Evolutionary conservation across 2,329 filamentous ascomycete species (phyloP).

Genomic region (Exophiala spinifera): DNA sequence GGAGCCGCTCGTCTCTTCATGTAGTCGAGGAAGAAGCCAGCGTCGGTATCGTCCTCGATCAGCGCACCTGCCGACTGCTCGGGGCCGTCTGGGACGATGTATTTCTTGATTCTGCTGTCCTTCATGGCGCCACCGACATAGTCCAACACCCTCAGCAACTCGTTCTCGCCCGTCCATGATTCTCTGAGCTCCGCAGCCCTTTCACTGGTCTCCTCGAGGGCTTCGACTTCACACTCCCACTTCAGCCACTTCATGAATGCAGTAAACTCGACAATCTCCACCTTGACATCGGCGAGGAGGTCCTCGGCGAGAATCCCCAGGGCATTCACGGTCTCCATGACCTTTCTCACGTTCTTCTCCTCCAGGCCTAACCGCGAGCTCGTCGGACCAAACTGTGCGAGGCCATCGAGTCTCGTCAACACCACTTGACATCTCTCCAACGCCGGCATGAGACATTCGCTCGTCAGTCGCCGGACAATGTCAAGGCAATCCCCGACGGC

Average conservation of each 20-base stretch:
- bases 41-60: conserved; percentile 25
- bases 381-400: conserved; percentile 74
- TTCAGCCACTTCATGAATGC: conserved; percentile 82
- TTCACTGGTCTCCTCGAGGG: conserved; percentile 58
- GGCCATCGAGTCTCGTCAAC: conserved; percentile 75
- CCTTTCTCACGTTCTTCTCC: conserved; percentile 52
- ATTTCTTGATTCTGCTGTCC: conserved; percentile 34
- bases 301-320: conserved; percentile 73
- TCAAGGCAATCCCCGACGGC: conserved; percentile 74
- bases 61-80: conserved; percentile 3
- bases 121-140: conserved; percentile 62
- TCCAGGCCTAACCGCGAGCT: conserved; percentile 66
- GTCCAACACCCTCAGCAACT: conserved; percentile 67
- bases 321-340: conserved; percentile 69
- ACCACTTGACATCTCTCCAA: conserved; percentile 80
- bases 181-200: conserved; percentile 69
- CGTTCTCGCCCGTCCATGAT: conserved; percentile 56
- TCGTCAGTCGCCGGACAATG: conserved; percentile 70
- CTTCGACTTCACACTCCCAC: conserved; percentile 75
- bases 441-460: conserved; percentile 85
- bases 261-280: conserved; percentile 73
- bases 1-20: conserved; percentile 51
- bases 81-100: conserved; percentile 33
- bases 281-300: conserved; percentile 66
- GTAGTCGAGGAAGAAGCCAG: conserved; percentile 46